A percentile compares a stretch with the other conserved stretches of the same genome.
Evolutionary conservation across 805 yeast species (phyloP).

Genomic region (Yarrowia sp.): DNA sequence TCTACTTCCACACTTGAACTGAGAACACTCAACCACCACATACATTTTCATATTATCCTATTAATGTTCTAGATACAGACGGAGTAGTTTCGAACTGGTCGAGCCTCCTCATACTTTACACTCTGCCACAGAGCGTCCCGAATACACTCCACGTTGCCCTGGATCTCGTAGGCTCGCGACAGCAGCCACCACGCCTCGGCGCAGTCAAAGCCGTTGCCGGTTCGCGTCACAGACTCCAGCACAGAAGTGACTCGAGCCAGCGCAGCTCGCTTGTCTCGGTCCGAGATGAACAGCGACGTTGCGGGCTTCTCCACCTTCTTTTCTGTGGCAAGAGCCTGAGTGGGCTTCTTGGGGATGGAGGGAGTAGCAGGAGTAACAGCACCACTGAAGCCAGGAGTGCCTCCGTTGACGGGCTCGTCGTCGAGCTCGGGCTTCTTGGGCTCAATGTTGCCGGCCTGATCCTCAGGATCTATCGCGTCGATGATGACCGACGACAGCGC

Average conservation of each 20-base stretch:
- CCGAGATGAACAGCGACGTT: slow-evolving; percentile 47
- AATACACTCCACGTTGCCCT: slow-evolving; percentile 51
- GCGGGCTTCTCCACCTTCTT: slow-evolving; percentile 1
- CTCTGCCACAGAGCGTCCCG: slow-evolving; percentile 58
- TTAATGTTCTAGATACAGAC: slow-evolving; percentile 27
- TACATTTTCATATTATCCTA: background rate
- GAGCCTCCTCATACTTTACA: slow-evolving; percentile 56
- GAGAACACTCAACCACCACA: too few species aligned
- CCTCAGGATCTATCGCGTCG: slow-evolving; percentile 37
- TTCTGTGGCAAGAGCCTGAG: slow-evolving; percentile 18
- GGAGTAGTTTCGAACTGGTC: slow-evolving; percentile 51
- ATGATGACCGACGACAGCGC: slow-evolving; percentile 55
- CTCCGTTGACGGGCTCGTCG: background rate
- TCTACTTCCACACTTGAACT: too few species aligned
- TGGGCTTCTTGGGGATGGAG: slow-evolving; percentile 16
- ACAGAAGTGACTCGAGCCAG: slow-evolving; percentile 45
- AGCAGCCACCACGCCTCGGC: slow-evolving; percentile 72
- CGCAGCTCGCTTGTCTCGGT: slow-evolving; percentile 58
- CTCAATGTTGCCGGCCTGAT: slow-evolving; percentile 4
- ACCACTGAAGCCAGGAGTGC: background rate
- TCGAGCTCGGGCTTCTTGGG: slow-evolving; percentile 10
- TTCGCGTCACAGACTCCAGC: slow-evolving; percentile 42
- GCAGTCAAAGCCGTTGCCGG: slow-evolving; percentile 45
- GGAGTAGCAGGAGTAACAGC: slow-evolving; percentile 10
- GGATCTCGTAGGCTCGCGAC: slow-evolving; percentile 58